Conservation (phyloP, 2,329 filamentous ascomycete genomes). For the Ascochyta clinopodiicola region DNA sequence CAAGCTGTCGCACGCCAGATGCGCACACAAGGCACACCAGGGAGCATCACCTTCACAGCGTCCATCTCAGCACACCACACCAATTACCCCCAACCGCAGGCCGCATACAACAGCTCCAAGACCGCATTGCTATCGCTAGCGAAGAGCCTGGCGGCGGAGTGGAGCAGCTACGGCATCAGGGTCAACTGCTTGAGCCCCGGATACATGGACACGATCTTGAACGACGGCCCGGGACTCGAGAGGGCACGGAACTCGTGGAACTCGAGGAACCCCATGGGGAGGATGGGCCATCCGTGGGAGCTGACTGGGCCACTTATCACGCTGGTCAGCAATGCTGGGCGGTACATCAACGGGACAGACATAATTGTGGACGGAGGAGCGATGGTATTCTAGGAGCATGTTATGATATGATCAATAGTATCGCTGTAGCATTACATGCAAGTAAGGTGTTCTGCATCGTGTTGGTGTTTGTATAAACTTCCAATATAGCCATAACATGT, state of each 20-base stretch:
- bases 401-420: background rate
- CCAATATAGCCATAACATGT: too few species aligned
- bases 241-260: conserved; percentile 64
- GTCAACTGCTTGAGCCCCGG: conserved; percentile 75
- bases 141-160: conserved; percentile 73
- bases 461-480: too few species aligned
- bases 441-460: background rate
- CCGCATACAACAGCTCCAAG: conserved; percentile 75
- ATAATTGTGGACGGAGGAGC: conserved; percentile 66
- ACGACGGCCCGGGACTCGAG: conserved; percentile 67
- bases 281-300: conserved; percentile 70
- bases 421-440: background rate
- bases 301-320: conserved; percentile 68
- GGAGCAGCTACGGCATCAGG: conserved; percentile 72
- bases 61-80: conserved; percentile 72
- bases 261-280: conserved; percentile 65
- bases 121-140: conserved; percentile 69
- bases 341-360: conserved; percentile 73
- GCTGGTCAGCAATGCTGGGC: conserved; percentile 66
- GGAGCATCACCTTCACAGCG: conserved; percentile 70
- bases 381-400: conserved; percentile 37
- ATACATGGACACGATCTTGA: conserved; percentile 80
- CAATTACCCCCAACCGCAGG: conserved; percentile 76
- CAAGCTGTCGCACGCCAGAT: conserved; percentile 64
- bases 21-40: conserved; percentile 54